Percentiles rank a stretch among this genome's conserved stretches.
phyloP scores from a whole-genome alignment of 2,329 filamentous ascomycete genomes.

The Pseudogymnoascus sp. region DNA sequence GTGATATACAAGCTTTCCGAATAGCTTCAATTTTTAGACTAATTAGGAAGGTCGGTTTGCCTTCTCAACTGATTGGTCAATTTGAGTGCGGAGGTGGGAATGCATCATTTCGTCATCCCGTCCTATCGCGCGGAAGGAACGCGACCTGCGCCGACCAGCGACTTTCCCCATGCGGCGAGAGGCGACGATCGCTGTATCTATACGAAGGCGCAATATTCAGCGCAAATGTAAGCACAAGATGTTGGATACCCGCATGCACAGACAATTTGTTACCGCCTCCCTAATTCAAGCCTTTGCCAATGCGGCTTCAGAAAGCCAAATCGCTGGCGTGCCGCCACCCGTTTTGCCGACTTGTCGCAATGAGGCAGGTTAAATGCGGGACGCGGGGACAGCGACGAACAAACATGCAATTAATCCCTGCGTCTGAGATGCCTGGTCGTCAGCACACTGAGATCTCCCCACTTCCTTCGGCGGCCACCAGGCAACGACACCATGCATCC shows the following conservation, averaged over 20 bases:
- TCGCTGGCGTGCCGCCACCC: neutral
- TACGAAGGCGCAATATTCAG: neutral
- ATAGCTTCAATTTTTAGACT: neutral
- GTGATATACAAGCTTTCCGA: neutral
- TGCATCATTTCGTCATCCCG: neutral
- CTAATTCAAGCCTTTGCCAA: constrained; percentile 2
- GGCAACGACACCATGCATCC: neutral
- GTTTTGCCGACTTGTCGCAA: neutral
- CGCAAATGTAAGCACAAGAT: neutral
- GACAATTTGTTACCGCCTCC: neutral
- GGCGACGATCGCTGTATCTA: neutral
- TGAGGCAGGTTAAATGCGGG: constrained; percentile 1
- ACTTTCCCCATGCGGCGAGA: neutral
- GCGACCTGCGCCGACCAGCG: neutral
- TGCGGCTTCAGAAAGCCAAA: neutral
- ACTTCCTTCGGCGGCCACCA: neutral
- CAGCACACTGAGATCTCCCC: neutral
- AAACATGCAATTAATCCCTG: neutral
- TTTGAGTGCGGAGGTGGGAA: neutral
- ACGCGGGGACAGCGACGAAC: neutral
- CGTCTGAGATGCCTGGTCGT: neutral
- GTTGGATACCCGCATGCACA: neutral
- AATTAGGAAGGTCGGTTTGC: neutral
- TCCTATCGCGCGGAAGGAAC: neutral
- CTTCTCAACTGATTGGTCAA: neutral